Evolutionary conservation across 768 basidiomycete genomes (phyloP), one percentile per base, ranked within the genome.

Genomic region (Rhodotorula sphaerocarpa): DNA sequence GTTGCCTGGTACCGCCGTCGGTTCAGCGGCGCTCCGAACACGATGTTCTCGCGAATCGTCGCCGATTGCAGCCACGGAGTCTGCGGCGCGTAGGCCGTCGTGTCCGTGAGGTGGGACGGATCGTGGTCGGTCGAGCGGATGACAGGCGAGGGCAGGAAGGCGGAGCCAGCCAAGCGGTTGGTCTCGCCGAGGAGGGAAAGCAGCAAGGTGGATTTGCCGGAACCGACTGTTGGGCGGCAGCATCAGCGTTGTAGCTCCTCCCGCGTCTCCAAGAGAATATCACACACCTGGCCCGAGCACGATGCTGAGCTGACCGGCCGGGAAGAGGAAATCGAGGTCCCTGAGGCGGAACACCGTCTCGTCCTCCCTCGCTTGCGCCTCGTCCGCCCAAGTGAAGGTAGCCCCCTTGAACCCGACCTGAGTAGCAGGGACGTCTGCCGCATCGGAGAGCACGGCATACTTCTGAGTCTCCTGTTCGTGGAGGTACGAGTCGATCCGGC

Each of bases 1-100:
- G 87, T 85, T 1, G 77, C 73, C 25, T 82, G 75, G 72, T 89
- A 90, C 10, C 88, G 79, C n/a, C 74, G 74, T 63, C 79, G 78
- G 69, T 87, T 80, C 84, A 77, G 79, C 5, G 78, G 75, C 2
- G 82, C 79, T 3, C 84, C 83, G 75, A 88, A 92, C 20, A 87
- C 74, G 66, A 92, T 86, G 71, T 89, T 88, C 59, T 88, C 87
- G 27, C 82, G 78, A 60, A 90, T 87, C 0, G 86, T 86, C 3
- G 85, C 86, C 72, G 88, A 85, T 71, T 87, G 84, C 12, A 88
- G 79, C 85, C 85, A 86, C 78, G 75, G 55, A 5, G 54, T 34
- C 70, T 86, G 85, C 0, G 82, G 82, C 68, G 84, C 84, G 72
- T 84, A 86, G 2, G 85, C 85, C 25, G 86, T 81, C 50, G 78